Conservation (phyloP, 306 rosid genomes). For the Castanospermum australe region DNA sequence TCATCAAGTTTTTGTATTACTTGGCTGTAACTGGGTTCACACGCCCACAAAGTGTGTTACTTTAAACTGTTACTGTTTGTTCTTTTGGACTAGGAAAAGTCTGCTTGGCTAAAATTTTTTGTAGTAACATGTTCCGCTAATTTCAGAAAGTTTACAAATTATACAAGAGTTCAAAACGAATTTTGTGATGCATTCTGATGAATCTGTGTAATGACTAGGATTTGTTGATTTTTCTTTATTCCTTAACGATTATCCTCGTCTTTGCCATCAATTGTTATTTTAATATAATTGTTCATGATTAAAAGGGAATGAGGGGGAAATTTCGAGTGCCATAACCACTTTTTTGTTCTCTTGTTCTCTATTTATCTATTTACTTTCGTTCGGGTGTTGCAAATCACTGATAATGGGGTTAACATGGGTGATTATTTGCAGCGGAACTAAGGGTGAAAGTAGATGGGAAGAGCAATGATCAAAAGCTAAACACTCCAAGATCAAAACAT, state of each 20-base stretch:
- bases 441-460: slow-evolving; percentile 67
- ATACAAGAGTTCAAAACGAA: no score
- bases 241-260: background rate
- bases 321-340: background rate
- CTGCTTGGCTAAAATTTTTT: background rate
- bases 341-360: background rate
- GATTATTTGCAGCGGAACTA: slow-evolving; percentile 40
- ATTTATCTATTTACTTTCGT: background rate
- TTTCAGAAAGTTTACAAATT: no score
- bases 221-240: background rate
- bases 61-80: background rate
- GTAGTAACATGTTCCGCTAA: background rate
- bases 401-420: background rate
- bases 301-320: background rate
- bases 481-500: slow-evolving; percentile 96
- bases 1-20: background rate
- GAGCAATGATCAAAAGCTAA: slow-evolving; percentile 78
- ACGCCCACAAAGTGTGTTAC: background rate
- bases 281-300: background rate
- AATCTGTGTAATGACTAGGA: background rate
- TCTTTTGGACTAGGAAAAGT: background rate
- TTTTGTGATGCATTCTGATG: background rate
- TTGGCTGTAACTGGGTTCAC: background rate
- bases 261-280: background rate
- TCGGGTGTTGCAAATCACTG: no score